phyloP scores from a whole-genome alignment of 345 rosid genomes.

The Mallotus nudiflorus region DNA sequence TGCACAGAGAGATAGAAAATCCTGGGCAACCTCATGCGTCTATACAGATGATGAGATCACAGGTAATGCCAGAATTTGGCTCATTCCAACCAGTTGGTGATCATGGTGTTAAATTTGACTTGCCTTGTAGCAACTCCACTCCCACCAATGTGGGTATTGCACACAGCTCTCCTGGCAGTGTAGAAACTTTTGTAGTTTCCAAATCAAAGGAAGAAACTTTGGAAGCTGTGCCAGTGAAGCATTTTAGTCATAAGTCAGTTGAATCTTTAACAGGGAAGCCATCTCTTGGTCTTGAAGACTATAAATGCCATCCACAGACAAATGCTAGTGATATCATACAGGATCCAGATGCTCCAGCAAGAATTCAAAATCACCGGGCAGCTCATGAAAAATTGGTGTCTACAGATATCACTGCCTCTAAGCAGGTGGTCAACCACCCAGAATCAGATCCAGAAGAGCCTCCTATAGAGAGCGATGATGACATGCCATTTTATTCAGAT shows the following conservation, averaged over 20 bases:
- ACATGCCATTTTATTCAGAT: slow-evolving; percentile 69
- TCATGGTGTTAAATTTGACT: slow-evolving; percentile 33
- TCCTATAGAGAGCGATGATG: slow-evolving; percentile 66
- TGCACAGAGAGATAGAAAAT: slow-evolving; percentile 37
- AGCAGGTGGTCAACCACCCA: slow-evolving; percentile 26
- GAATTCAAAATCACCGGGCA: slow-evolving; percentile 39
- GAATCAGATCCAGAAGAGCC: slow-evolving; percentile 41
- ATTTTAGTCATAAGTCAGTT: slow-evolving; percentile 15
- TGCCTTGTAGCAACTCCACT: slow-evolving; percentile 18
- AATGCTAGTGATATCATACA: slow-evolving; percentile 34
- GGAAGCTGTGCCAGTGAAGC: slow-evolving; percentile 29
- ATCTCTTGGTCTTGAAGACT: slow-evolving; percentile 33
- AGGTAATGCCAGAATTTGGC: slow-evolving; percentile 38
- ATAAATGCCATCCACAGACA: slow-evolving; percentile 30
- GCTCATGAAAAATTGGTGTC: slow-evolving; percentile 35
- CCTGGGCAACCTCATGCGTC: slow-evolving; percentile 36
- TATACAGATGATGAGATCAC: slow-evolving; percentile 38
- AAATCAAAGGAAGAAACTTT: slow-evolving; percentile 46
- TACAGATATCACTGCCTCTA: slow-evolving; percentile 22
- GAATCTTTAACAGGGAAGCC: slow-evolving; percentile 38
- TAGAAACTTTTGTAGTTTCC: slow-evolving; percentile 20
- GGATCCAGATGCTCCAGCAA: slow-evolving; percentile 30
- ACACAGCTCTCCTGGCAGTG: slow-evolving; percentile 21
- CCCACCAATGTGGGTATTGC: slow-evolving; percentile 21
- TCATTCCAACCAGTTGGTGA: slow-evolving; percentile 42